Evolutionary conservation across 441 rosid genomes (phyloP).

Genomic region (Brassica hybrid): DNA sequence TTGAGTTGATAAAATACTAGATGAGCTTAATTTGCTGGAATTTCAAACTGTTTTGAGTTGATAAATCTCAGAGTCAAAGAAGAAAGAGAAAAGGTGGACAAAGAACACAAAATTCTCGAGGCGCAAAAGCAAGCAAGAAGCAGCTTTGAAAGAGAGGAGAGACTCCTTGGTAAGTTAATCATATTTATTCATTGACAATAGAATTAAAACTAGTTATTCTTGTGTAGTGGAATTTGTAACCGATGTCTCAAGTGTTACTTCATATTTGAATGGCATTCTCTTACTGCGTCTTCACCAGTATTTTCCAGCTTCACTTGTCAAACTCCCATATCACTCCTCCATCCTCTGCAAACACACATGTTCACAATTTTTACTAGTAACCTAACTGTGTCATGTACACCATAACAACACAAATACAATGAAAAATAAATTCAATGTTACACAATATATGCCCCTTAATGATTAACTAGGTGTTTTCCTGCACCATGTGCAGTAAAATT

Average conservation of each 20-base stretch:
- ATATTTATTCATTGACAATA: neutral
- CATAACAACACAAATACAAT: neutral
- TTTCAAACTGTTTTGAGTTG: too few species aligned
- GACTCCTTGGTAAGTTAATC: neutral
- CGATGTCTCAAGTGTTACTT: neutral
- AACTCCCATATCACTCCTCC: conserved; percentile 46
- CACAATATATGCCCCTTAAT: neutral
- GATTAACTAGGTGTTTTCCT: too few species aligned
- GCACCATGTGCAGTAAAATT: too few species aligned
- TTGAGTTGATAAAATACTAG: too few species aligned
- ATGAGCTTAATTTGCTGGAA: too few species aligned
- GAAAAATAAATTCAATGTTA: neutral
- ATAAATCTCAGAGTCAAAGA: neutral
- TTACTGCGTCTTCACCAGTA: neutral
- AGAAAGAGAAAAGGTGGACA: neutral
- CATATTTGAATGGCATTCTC: neutral
- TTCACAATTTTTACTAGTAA: neutral
- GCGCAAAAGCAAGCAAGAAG: neutral
- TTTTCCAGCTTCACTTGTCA: conserved; percentile 27
- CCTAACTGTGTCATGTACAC: neutral
- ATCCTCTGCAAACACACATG: conserved; percentile 28
- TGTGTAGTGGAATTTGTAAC: neutral
- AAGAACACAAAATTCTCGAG: neutral
- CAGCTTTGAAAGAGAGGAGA: neutral
- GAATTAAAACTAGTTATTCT: neutral